Base-by-base conservation (phyloP, 345 rosid species). In the Salix brachista region DNA sequence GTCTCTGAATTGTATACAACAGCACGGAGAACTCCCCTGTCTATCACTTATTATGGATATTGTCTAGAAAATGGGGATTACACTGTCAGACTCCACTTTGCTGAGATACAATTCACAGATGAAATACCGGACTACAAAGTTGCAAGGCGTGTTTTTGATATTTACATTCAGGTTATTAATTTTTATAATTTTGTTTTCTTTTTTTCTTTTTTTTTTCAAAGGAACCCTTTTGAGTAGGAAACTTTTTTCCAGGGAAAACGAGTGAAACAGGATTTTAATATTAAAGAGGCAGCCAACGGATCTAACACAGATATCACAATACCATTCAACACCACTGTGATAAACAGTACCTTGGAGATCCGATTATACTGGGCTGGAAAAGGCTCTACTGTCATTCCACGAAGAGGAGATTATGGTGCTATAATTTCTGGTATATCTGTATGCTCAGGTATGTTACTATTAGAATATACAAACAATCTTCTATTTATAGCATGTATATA, bases 321-420 rank as follows among this genome's bases (percentile, higher is more conserved):
- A 74, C 0, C 14, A 10, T 84, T 86, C 46, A 78, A 37, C 6
- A 81, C 79, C 2, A 80, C 21, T 2, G 85, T 91, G 73, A 79
- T 80, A 0, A 14, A 81, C 42, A 21, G 56, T 52, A 87, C 84
- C 19, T 48, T 87, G 76, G 94, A 91, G 77, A 86, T 90, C 48
- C 89, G 88, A 41, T 80, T 91, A 0, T 76, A 82, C 28, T 90
- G 92, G 91, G 91, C 91, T 52, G 93, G 91, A 11, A 90, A 79
- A 79, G 97, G 97, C 73, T 90, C 94, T 19, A 71, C 69, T 44
- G 74, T n/a, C 26, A 52, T 88, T 14, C 97, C 91, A 44, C 0
- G 0, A 0, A 73, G 74, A 85, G 91, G 90, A 58, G 84, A 82
- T 25, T 87, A 90, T 70, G 96, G 94, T 65, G 71, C 92, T 83